These are phyloP conservation scores for Irpex rosettiformis DNA, from an alignment of 1,284 basidiomycete species.

Conservation along the genomic window DNA sequence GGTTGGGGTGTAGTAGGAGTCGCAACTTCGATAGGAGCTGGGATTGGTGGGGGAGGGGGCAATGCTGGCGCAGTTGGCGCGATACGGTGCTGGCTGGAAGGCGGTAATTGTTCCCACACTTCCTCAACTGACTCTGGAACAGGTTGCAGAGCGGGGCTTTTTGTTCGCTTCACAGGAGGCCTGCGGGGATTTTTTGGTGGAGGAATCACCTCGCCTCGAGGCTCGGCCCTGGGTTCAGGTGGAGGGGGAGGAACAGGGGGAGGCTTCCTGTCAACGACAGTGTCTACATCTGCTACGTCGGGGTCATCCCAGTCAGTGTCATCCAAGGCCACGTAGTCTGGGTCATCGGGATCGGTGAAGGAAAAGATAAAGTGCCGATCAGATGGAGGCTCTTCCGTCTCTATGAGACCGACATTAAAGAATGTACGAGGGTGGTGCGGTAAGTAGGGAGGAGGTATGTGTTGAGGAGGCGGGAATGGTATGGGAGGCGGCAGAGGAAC, in stretches of 20 bases:
- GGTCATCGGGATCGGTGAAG: constrained; percentile 28
- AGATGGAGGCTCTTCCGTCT: constrained; percentile 12
- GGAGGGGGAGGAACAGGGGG: background rate
- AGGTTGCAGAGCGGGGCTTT: background rate
- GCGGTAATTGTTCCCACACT: background rate
- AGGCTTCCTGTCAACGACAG: constrained; percentile 2
- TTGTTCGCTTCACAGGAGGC: background rate
- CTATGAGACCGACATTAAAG: constrained; percentile 12
- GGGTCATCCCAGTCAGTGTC: constrained; percentile 5
- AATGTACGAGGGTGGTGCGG: constrained; percentile 1
- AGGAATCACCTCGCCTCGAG: background rate
- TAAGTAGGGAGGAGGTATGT: background rate
- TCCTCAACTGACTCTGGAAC: background rate
- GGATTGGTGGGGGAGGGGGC: background rate
- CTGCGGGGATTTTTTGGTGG: background rate
- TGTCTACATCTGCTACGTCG: constrained; percentile 1
- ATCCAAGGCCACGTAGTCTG: constrained; percentile 20
- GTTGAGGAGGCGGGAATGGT: too few species aligned
- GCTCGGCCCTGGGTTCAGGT: background rate
- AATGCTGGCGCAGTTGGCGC: background rate
- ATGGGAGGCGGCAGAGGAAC: background rate
- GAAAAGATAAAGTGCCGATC: constrained; percentile 24
- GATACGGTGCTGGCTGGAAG: background rate
- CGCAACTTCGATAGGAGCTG: background rate
- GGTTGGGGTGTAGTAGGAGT: background rate